A percentile compares a stretch with the other conserved stretches of the same genome.
These are phyloP conservation scores for Suillus luteus DNA, from an alignment of 768 basidiomycete species.

Conservation along the genomic window DNA sequence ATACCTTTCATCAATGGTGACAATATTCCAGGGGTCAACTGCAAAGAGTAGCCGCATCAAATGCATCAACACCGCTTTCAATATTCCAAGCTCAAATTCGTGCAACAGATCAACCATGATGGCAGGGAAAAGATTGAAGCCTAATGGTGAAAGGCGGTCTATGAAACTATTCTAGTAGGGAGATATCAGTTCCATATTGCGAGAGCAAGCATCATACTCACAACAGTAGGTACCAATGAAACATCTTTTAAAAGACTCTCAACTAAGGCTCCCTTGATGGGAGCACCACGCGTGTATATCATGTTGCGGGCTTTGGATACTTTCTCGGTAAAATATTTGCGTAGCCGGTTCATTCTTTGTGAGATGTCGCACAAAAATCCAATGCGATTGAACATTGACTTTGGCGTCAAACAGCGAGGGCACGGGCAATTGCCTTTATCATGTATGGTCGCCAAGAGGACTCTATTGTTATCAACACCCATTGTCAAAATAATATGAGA, in stretches of 20 bases:
- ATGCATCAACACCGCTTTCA: background rate
- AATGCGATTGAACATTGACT: background rate
- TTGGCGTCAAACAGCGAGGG: background rate
- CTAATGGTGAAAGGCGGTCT: background rate
- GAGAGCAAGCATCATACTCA: background rate
- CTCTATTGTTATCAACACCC: background rate
- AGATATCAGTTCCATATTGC: too few relatives aligned
- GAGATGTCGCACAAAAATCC: fast-evolving
- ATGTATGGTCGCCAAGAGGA: background rate
- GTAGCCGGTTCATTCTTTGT: background rate
- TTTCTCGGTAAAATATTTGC: background rate
- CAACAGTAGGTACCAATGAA: background rate
- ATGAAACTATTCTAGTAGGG: background rate
- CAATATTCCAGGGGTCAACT: background rate
- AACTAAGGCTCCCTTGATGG: background rate
- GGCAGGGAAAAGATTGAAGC: background rate
- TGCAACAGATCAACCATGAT: background rate
- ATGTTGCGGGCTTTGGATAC: background rate
- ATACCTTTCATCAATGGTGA: background rate
- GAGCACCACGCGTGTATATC: background rate
- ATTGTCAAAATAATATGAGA: too few relatives aligned
- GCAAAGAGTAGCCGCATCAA: background rate
- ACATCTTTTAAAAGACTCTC: background rate
- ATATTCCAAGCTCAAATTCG: background rate
- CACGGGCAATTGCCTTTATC: background rate